Evolutionary conservation across 441 rosid genomes (phyloP), one percentile per base, ranked within the genome.

Genomic region (Theobroma grandiflorum): DNA sequence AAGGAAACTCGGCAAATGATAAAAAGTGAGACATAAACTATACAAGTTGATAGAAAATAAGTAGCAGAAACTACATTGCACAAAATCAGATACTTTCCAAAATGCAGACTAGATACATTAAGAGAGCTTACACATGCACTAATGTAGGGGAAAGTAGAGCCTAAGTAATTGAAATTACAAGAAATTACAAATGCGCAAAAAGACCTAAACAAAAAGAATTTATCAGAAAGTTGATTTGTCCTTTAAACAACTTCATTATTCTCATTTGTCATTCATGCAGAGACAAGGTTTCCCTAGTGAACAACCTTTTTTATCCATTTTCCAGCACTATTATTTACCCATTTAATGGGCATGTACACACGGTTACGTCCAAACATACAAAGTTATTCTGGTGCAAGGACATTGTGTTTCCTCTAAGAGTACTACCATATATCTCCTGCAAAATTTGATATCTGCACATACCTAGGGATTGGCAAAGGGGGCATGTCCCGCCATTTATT

Each of bases 401-500:
- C 52, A 50, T 50, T 55, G 4, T 71, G 12, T 71, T 33, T 52
- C 59, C 42, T 50, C 49, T 16, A 78, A 57, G 38, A 33, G 18
- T 40, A 58, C 20, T 55, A 72, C 35, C 1, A 57, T 72, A 11
- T 45, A 80, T 67, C 40, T 26, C 72, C 49, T 35, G 66, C 35
- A 59, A 31, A 62, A 61, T 61, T 77, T 26, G 72, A 75, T 8
- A 77, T 53, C 43, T 22, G 72, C 5, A 79, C 82, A 79, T 89
- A 94, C 99, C 99, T 93, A 75, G 99, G 98, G 76, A 91, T 85
- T 0, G 98, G 99, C 74, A 95, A 78, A 75, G 97, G 87, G 66
- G 83, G 88, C 82, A 95, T 77, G 85, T 91, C 88, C 47, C 10
- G 74, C 99, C 98, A 97, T 11, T 88, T 80, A 82, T 95, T 97